phyloP scores from a whole-genome alignment of 495 filamentous ascomycete genomes.

The Penicillium paxilli region DNA sequence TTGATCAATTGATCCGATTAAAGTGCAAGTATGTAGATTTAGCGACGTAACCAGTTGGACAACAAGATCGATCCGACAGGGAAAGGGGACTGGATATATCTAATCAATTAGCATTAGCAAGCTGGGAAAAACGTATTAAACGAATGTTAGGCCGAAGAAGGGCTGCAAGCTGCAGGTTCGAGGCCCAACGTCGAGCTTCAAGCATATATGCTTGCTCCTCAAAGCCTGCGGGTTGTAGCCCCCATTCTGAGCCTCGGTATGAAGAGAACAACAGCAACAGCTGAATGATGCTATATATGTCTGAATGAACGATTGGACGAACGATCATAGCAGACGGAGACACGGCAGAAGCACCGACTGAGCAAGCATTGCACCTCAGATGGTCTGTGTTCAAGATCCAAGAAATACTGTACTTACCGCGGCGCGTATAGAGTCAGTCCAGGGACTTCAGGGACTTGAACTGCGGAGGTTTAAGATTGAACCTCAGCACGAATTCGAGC shows the following conservation, averaged over 20 bases:
- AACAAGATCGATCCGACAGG: not conserved
- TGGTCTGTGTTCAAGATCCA: conserved; percentile 3
- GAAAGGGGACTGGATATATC: not conserved
- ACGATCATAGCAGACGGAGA: not conserved
- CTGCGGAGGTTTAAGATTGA: not conserved
- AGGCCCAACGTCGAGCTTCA: not conserved
- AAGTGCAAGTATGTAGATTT: not conserved
- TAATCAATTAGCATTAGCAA: not conserved
- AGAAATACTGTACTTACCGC: conserved; percentile 22
- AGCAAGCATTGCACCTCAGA: not conserved
- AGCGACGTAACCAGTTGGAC: not conserved
- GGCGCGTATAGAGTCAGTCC: conserved; percentile 8
- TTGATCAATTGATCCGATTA: conserved; percentile 9
- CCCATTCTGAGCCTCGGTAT: not conserved
- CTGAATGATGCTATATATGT: not conserved
- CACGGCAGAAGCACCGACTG: not conserved
- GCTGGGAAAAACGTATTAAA: not conserved
- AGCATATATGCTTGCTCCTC: not conserved
- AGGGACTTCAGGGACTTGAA: conserved; percentile 19
- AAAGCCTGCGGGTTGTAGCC: not conserved
- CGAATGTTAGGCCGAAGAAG: not conserved
- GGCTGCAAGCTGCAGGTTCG: not conserved
- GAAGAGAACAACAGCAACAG: not conserved
- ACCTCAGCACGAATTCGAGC: not conserved
- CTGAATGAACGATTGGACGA: not conserved